Percentiles rank a stretch among this genome's conserved stretches.
Conservation (phyloP, 2,329 filamentous ascomycete genomes). For the Pleoardoris graminearum region DNA sequence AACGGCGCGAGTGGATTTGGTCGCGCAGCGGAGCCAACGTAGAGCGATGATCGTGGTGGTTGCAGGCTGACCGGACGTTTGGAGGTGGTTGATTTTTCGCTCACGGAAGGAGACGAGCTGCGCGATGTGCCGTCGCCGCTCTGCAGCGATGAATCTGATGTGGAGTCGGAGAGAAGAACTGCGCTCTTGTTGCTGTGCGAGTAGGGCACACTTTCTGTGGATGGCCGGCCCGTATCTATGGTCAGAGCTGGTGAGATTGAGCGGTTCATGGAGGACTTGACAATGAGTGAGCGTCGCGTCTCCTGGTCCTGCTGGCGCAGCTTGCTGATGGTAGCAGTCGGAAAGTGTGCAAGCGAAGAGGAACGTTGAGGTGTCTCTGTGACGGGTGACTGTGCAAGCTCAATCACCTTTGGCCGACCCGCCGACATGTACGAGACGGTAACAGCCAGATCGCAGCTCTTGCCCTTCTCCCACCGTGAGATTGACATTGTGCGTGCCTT, state of each 20-base stretch:
- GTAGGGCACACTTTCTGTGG: slow-evolving; percentile 14
- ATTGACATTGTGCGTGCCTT: slow-evolving; percentile 40
- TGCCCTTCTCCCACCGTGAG: slow-evolving; percentile 36
- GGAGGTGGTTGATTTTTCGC: slow-evolving; percentile 17
- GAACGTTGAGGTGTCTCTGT: slow-evolving; percentile 30
- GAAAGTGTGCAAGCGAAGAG: slow-evolving; percentile 40
- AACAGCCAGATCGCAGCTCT: slow-evolving; percentile 44
- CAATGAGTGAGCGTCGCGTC: slow-evolving; percentile 32
- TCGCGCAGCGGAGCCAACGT: slow-evolving; percentile 24
- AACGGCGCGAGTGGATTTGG: slow-evolving; percentile 26
- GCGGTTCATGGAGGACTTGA: slow-evolving; percentile 24
- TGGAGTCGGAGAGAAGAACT: slow-evolving; percentile 25
- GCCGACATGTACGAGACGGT: slow-evolving; percentile 44
- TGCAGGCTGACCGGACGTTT: slow-evolving; percentile 28
- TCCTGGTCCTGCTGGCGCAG: slow-evolving; percentile 31
- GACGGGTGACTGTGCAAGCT: slow-evolving; percentile 34
- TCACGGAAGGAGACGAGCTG: slow-evolving; percentile 29
- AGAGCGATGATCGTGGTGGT: slow-evolving; percentile 33
- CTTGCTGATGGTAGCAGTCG: slow-evolving; percentile 33
- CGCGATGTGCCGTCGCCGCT: slow-evolving; percentile 26
- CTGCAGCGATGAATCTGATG: slow-evolving; percentile 26
- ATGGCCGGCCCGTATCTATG: slow-evolving; percentile 27
- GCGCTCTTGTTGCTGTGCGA: slow-evolving; percentile 25
- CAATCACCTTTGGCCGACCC: slow-evolving; percentile 45
- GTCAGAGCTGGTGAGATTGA: slow-evolving; percentile 29